These are phyloP conservation scores for Canavalia gladiata DNA, from an alignment of 306 rosid species.

Conservation along the genomic window DNA sequence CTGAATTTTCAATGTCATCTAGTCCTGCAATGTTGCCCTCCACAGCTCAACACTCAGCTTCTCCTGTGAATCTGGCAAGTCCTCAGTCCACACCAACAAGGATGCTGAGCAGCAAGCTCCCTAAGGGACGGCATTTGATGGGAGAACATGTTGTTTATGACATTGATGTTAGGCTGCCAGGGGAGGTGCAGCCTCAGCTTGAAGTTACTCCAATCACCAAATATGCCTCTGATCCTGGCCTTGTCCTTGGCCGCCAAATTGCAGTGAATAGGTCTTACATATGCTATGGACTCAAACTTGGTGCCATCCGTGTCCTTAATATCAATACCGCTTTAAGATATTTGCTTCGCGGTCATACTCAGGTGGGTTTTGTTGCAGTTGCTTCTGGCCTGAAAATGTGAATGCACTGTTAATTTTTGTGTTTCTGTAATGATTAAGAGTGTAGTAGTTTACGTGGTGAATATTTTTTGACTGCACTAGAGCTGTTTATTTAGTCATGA, in stretches of 20 bases:
- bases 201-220: conserved; percentile 83
- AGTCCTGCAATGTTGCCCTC: conserved; percentile 37
- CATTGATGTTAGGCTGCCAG: conserved; percentile 63
- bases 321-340: conserved; percentile 74
- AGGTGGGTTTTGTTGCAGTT: conserved; percentile 59
- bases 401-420: conserved; percentile 6
- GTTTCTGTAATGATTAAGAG: conserved; percentile 23
- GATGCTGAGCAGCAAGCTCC: conserved; percentile 66
- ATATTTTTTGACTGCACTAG: neutral
- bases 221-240: conserved; percentile 77
- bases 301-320: conserved; percentile 76
- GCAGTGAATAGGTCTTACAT: conserved; percentile 79
- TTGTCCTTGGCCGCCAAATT: conserved; percentile 74
- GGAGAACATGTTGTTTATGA: conserved; percentile 65
- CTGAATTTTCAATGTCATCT: conserved; percentile 47
- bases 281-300: conserved; percentile 78
- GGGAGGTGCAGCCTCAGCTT: conserved; percentile 80
- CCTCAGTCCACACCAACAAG: conserved; percentile 59
- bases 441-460: conserved; percentile 35
- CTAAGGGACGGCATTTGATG: conserved; percentile 69
- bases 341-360: conserved; percentile 80
- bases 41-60: conserved; percentile 21
- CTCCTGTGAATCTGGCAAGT: conserved; percentile 41
- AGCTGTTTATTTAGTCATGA: conserved; percentile 27
- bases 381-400: neutral